Evolutionary conservation across 768 basidiomycete genomes (phyloP).

Genomic region (Lactarius hengduanensis): DNA sequence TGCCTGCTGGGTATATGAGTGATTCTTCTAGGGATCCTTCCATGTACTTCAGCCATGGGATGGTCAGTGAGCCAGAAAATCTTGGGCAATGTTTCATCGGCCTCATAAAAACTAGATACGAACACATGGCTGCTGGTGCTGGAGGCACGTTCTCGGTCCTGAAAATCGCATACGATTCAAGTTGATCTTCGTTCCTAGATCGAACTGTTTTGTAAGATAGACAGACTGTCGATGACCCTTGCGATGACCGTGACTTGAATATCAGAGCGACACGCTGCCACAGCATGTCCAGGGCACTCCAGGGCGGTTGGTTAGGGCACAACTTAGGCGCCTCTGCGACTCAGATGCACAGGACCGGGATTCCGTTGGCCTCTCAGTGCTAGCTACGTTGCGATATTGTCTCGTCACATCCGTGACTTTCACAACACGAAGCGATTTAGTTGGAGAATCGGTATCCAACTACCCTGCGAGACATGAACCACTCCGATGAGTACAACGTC

Average conservation of each 20-base stretch:
- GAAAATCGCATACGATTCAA: not conserved
- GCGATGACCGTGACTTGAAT: not conserved
- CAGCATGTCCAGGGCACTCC: not conserved
- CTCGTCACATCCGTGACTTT: not conserved
- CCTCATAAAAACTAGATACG: too few relatives aligned
- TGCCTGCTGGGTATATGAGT: too few relatives aligned
- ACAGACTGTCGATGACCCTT: not conserved
- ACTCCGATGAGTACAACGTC: constrained; percentile 12
- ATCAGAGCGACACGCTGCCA: not conserved
- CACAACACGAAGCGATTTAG: not conserved
- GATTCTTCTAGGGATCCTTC: too few relatives aligned
- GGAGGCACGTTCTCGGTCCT: too few relatives aligned
- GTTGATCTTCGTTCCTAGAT: not conserved
- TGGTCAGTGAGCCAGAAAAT: too few relatives aligned
- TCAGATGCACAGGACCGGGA: not conserved
- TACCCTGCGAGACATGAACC: constrained; percentile 18
- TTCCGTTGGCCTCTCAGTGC: too few relatives aligned
- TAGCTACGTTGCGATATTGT: too few relatives aligned
- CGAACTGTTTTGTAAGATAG: not conserved
- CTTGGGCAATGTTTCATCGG: too few relatives aligned
- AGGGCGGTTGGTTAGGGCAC: not conserved
- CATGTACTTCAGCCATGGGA: too few relatives aligned
- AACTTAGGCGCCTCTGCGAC: not conserved
- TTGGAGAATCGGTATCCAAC: constrained; percentile 26
- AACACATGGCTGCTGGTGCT: not conserved